Evolutionary conservation across 2,329 filamentous ascomycete genomes (phyloP), one percentile per base, ranked within the genome.

Genomic region (Chaetothyriales sp.): DNA sequence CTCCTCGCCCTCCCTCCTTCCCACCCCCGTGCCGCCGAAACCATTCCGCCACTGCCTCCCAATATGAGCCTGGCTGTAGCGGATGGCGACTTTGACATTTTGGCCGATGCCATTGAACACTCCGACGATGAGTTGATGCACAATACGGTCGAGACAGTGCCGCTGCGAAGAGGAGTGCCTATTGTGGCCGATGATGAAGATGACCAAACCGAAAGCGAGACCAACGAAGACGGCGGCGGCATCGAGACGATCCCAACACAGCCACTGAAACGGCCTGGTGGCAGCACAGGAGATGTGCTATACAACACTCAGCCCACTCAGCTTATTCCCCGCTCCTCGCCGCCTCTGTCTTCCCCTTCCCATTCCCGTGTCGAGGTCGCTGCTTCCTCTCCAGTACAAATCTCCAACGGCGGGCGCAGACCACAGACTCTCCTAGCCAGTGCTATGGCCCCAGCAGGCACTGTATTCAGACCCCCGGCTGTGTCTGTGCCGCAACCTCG

Each of bases 301-400:
- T 53, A 74, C 63, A 69, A 70, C 56, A 81, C 78, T 12, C 79
- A 83, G 59, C 78, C 80, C 0, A 82, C 77, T 9, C 79, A 82
- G 59, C 67, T 79, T 32, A 65, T 81, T 22, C 68, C 71, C 15
- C 65, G 65, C 2, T 61, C 64, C 32, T 56, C 65, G 42, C 63
- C 59, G 28, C 52, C 57, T 26, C 57, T 56, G 15, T 59, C 57
- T 22, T 56, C 58, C 42, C 64, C 67, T 46, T 63, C 63, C 46
- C 59, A 61, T 1, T 61, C 73, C 39, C 63, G 75, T 48, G 71
- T 95, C 51, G 89, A 95, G 65, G 89, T 95, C 2, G 81, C 83
- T 26, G 86, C 86, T n/a, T 95, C 89, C 2, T 95, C 90, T 1
- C 89, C 88, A 1, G 74, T 81, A 51, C 76, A 77, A 53, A 64